phyloP scores from a whole-genome alignment of 495 filamentous ascomycete genomes.

The Podospora pseudopauciseta region DNA sequence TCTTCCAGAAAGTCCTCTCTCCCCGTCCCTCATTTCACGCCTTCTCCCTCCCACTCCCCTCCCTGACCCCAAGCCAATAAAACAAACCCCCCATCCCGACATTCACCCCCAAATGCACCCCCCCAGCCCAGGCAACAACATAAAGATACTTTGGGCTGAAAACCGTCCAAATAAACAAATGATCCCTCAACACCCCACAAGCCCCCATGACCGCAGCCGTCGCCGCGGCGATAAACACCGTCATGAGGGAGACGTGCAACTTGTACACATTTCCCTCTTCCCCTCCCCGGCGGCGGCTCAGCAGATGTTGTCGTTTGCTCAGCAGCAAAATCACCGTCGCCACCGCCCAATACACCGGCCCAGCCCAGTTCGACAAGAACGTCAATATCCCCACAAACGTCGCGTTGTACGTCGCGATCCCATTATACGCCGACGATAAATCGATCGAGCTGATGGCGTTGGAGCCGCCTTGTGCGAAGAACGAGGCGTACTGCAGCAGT shows the following conservation, averaged over 20 bases:
- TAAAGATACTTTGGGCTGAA: conserved; percentile 97
- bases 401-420: conserved; percentile 65
- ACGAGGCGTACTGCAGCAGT: conserved; percentile 69
- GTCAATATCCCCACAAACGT: conserved; percentile 71
- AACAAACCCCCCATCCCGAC: conserved; percentile 54
- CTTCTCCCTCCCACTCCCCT: neutral
- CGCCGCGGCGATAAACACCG: conserved; percentile 58
- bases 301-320: conserved; percentile 16
- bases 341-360: conserved; percentile 79
- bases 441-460: conserved; percentile 92
- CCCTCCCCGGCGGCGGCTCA: neutral
- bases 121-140: conserved; percentile 77
- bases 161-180: conserved; percentile 98
- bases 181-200: conserved; percentile 76
- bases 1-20: neutral
- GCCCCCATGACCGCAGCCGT: conserved; percentile 78
- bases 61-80: conserved; percentile 45
- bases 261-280: conserved; percentile 26
- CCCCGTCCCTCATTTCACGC: neutral
- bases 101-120: conserved; percentile 74
- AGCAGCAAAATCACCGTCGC: conserved; percentile 55
- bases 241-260: conserved; percentile 57
- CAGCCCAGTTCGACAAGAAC: conserved; percentile 88
- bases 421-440: conserved; percentile 80
- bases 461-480: conserved; percentile 87